Base-by-base conservation (phyloP, 768 basidiomycete species). In the Trametes gibbosa region DNA sequence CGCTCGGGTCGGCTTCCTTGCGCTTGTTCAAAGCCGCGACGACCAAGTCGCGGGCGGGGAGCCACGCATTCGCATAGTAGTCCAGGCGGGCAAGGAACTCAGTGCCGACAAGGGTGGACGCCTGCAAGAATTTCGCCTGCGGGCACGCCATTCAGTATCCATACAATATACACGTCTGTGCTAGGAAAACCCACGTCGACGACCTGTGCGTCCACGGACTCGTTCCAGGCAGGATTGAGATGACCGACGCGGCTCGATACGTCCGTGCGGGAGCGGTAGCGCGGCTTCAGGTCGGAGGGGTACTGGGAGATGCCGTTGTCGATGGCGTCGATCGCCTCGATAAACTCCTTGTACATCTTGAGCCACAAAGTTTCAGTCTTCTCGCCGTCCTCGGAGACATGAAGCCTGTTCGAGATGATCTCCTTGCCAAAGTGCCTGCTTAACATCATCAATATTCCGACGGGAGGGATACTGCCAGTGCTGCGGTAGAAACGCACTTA, bases 291-390 rank as follows among this genome's bases (percentile, higher is more conserved):
- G 51, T 86, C 85, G 2, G 77, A 73, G 2, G 85, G 78, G 72
- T 91, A 95, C 68, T 92, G 90, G 2, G 85, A 81, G 63, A 99
- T 83, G 17, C 96, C 96, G 69, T 99, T 99, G 77, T 99, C 96
- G 70, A 95, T 88, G 4, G 83, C 96, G 72, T 97, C 95, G 62
- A 98, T 85, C 10, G 88, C 90, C 74, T 99, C 96, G 45, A 99
- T 89, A 68, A 96, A 94, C 70, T 95, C 92, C 86, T 94, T 86
- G 79, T 99, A 99, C 63, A 98, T 57, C 71, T 94, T 95, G 66
- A 95, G 73, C 90, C 91, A 98, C 8, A 98, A 75, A 12, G 77
- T 79, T 55, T 84, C 77, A 42, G 95, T 84, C 57, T 83, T 89
- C 17, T 81, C 73, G 66, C 93, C 84, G 8, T 83, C 77, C 6